Percentiles rank a stretch among this genome's conserved stretches.
These are phyloP conservation scores for Salicornia ramosissima DNA, from an alignment of 148 eudicot species.

Conservation along the genomic window DNA sequence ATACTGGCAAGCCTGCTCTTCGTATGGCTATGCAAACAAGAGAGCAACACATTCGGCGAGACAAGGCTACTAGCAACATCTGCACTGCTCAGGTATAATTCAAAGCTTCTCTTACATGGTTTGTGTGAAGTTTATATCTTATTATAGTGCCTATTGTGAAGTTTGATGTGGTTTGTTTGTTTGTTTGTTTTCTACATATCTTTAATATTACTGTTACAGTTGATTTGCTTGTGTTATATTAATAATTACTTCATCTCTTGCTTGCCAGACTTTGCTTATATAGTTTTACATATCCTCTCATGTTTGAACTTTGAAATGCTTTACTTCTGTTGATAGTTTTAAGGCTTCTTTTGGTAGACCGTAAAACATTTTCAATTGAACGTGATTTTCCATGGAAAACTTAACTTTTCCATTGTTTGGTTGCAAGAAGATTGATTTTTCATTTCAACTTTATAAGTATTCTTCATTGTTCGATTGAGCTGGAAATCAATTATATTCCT, in stretches of 20 bases:
- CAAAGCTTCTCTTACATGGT: slow-evolving; percentile 14
- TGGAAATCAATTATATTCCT: no score
- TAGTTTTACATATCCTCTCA: background rate
- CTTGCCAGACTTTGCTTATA: background rate
- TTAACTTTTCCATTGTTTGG: no score
- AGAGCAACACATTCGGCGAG: slow-evolving; percentile 94
- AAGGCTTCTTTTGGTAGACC: no score
- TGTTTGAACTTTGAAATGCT: background rate
- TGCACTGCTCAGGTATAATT: slow-evolving; percentile 98
- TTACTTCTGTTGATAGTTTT: background rate
- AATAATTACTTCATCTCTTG: background rate
- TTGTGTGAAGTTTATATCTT: background rate
- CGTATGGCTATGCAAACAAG: slow-evolving; percentile 99
- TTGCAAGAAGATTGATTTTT: no score
- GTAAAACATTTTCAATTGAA: no score
- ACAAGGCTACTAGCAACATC: slow-evolving; percentile 95
- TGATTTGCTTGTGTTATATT: slow-evolving; percentile 11
- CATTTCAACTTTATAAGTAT: no score
- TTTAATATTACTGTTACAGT: background rate
- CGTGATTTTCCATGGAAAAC: no score
- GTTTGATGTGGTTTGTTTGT: background rate
- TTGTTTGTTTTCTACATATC: background rate
- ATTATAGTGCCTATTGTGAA: background rate
- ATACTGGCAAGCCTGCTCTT: slow-evolving; percentile 78
- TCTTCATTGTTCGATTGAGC: no score